These are phyloP conservation scores for Flaveria linearis DNA, from an alignment of 129 eudicot genomes.

Conservation along the genomic window DNA sequence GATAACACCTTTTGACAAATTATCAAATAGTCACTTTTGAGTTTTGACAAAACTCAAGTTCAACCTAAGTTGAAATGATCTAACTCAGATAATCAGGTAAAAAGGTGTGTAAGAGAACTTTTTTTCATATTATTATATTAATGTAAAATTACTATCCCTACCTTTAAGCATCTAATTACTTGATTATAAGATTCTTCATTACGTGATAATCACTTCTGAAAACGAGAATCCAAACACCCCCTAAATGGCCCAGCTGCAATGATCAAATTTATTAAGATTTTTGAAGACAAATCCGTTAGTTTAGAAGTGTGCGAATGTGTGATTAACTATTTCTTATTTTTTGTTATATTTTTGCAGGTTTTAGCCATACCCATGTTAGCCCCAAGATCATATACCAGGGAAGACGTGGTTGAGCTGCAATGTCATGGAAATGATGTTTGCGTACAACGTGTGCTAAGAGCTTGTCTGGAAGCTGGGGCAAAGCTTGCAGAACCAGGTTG, in stretches of 20 bases:
- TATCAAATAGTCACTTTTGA: background rate
- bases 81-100: too few relatives aligned
- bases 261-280: background rate
- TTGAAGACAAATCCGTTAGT: background rate
- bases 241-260: background rate
- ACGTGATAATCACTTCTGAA: background rate
- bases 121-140: too few relatives aligned
- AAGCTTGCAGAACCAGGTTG: conserved; percentile 97
- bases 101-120: too few relatives aligned
- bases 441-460: conserved; percentile 82
- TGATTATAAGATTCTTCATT: background rate
- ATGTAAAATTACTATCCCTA: background rate
- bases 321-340: background rate
- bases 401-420: conserved; percentile 94
- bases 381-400: conserved; percentile 94
- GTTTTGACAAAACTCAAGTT: background rate
- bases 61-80: too few relatives aligned
- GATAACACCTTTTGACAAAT: too few relatives aligned
- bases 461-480: conserved; percentile 92
- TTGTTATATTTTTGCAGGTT: conserved; percentile 44
- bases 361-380: conserved; percentile 88
- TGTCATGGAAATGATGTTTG: conserved; percentile 98
- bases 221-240: background rate
- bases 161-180: background rate
- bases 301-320: background rate